phyloP scores from a whole-genome alignment of 768 basidiomycete genomes.

The Clitopilus passeckerianus region DNA sequence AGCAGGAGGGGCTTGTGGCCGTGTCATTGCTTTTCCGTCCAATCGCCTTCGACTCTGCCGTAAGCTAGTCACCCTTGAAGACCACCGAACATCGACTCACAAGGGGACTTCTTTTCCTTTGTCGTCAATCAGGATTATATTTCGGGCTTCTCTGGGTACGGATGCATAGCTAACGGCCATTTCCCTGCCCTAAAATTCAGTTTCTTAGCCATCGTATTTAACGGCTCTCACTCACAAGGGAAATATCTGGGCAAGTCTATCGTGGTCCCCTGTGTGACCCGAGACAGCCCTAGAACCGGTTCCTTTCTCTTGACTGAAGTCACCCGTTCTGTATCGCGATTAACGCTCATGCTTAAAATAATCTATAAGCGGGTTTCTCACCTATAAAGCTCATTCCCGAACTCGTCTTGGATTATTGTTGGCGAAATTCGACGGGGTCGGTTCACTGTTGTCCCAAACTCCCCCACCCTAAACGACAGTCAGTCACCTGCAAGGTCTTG shows the following conservation, averaged over 20 bases:
- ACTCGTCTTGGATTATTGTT: conserved; percentile 54
- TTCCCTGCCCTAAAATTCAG: not conserved
- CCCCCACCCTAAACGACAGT: conserved; percentile 38
- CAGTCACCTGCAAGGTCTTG: not conserved
- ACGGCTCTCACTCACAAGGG: not conserved
- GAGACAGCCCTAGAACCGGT: not conserved
- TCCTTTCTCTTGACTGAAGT: not conserved
- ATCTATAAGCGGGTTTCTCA: conserved; percentile 14
- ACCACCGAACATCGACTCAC: conserved; percentile 14
- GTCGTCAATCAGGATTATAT: conserved; percentile 26
- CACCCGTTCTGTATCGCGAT: not conserved
- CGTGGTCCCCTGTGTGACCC: not conserved
- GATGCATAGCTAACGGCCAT: conserved; percentile 17
- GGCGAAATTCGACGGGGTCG: conserved; percentile 20
- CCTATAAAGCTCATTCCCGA: conserved; percentile 57
- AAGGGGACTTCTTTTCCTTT: conserved; percentile 28
- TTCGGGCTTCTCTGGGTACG: conserved; percentile 16
- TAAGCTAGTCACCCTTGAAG: not conserved
- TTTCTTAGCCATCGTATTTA: not conserved
- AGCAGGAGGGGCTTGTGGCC: no score
- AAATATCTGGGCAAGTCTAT: not conserved
- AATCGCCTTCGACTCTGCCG: not conserved
- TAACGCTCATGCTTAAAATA: not conserved
- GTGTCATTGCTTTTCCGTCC: not conserved
- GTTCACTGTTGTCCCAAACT: conserved; percentile 28